A percentile compares a stretch with the other conserved stretches of the same genome.
phyloP scores from a whole-genome alignment of 2,329 filamentous ascomycete species.

The Paraphoma chrysanthemicola region DNA sequence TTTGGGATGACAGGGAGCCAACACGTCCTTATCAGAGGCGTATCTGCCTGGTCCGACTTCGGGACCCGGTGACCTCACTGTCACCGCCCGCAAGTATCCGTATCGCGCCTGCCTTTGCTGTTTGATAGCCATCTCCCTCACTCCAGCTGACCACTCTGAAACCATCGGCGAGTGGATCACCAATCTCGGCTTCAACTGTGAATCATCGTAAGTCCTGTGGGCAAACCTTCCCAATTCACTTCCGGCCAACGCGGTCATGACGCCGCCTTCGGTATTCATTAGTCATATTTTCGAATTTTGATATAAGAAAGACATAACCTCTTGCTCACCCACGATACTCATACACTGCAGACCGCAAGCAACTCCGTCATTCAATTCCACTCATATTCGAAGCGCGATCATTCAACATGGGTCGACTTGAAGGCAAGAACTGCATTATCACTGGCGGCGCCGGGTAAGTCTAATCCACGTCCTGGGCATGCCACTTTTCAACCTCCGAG shows the following conservation, averaged over 20 bases:
- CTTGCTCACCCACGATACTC: constrained; percentile 10
- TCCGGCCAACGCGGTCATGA: constrained; percentile 19
- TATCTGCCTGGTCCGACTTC: constrained; percentile 41
- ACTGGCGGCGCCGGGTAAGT: constrained; percentile 86
- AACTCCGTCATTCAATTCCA: not conserved
- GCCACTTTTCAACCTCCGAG: not conserved
- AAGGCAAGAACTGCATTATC: constrained; percentile 75
- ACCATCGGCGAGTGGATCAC: not conserved
- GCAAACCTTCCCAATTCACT: constrained; percentile 22
- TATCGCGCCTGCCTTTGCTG: not conserved
- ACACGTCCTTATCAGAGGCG: constrained; percentile 36
- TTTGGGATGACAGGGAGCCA: constrained; percentile 15
- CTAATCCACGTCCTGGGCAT: constrained; percentile 2
- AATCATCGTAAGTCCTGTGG: constrained; percentile 3
- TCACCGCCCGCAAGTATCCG: constrained; percentile 2
- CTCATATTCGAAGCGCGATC: constrained; percentile 7
- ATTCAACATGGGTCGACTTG: constrained; percentile 59
- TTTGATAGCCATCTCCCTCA: not conserved
- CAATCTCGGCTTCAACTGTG: not conserved
- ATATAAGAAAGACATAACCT: constrained; percentile 35
- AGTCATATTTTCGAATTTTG: constrained; percentile 33
- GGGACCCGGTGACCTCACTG: constrained; percentile 17
- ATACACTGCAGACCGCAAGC: constrained; percentile 12
- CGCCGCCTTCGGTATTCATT: constrained; percentile 31
- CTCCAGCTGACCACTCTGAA: not conserved